Percentiles rank a stretch among this genome's conserved stretches.
Evolutionary conservation across 495 filamentous ascomycete species (phyloP).

Genomic region (Apodospora peruviana): DNA sequence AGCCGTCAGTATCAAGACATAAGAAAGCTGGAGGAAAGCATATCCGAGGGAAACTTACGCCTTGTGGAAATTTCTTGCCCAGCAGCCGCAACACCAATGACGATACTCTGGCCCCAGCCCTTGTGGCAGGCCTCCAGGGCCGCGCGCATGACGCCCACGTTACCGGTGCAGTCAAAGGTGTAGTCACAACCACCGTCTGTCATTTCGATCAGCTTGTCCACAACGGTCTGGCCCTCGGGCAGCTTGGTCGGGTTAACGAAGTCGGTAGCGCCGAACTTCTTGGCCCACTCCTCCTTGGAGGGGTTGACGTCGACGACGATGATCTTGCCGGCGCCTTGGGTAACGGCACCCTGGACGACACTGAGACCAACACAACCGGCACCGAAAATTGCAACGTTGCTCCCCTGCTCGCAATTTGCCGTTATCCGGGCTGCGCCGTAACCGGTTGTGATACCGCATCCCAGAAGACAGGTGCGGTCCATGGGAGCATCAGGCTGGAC

Average conservation of each 20-base stretch:
- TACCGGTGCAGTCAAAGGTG: slow-evolving; percentile 98
- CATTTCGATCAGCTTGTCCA: slow-evolving; percentile 91
- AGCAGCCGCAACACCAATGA: slow-evolving; percentile 96
- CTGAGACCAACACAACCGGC: slow-evolving; percentile 93
- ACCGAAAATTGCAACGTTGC: slow-evolving; percentile 90
- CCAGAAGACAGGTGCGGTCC: slow-evolving; percentile 91
- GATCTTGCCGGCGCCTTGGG: slow-evolving; percentile 78
- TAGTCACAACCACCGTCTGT: slow-evolving; percentile 99
- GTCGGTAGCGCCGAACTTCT: slow-evolving; percentile 93
- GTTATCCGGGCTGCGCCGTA: slow-evolving; percentile 95
- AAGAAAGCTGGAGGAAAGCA: not conserved
- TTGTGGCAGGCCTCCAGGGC: slow-evolving; percentile 98
- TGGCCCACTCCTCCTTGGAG: slow-evolving; percentile 81
- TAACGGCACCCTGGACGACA: slow-evolving; percentile 92
- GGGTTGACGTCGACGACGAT: slow-evolving; percentile 96
- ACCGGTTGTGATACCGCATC: slow-evolving; percentile 97
- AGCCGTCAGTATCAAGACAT: slow-evolving; percentile 14
- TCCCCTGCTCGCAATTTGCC: slow-evolving; percentile 82
- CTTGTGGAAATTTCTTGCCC: slow-evolving; percentile 95
- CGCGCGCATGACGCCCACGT: slow-evolving; percentile 91
- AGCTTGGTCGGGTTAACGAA: slow-evolving; percentile 92
- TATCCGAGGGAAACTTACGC: slow-evolving; percentile 57
- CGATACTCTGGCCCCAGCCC: slow-evolving; percentile 96
- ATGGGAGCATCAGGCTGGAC: slow-evolving; percentile 88
- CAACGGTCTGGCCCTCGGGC: slow-evolving; percentile 65